A percentile compares a stretch with the other conserved stretches of the same genome.
These are phyloP conservation scores for Mitragyna speciosa DNA, from an alignment of 257 asterid genomes.

Conservation along the genomic window DNA sequence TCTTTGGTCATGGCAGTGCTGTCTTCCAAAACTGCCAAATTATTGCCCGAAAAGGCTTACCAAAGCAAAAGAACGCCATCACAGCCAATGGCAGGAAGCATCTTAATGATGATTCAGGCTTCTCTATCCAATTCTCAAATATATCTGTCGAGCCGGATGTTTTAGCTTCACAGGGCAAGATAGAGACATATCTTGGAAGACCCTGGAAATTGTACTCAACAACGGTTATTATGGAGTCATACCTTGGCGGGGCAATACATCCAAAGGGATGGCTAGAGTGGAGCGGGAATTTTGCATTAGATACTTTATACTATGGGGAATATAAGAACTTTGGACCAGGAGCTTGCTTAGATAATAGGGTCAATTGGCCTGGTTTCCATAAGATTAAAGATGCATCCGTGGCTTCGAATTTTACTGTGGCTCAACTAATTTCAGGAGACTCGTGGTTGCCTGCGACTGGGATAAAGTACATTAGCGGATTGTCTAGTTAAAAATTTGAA, in stretches of 20 bases:
- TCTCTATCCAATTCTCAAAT: conserved; percentile 57
- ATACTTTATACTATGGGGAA: conserved; percentile 49
- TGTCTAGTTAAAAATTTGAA: not conserved
- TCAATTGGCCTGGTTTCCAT: conserved; percentile 57
- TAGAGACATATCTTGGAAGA: conserved; percentile 46
- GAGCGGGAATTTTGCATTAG: conserved; percentile 41
- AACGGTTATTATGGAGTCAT: conserved; percentile 49
- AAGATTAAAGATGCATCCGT: conserved; percentile 29
- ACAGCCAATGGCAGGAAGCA: conserved; percentile 64
- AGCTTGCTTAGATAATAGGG: conserved; percentile 36
- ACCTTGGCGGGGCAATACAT: conserved; percentile 38
- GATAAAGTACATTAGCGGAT: conserved; percentile 40
- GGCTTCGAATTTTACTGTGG: conserved; percentile 40
- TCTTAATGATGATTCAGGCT: conserved; percentile 43
- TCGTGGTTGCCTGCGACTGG: conserved; percentile 64
- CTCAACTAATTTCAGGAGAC: conserved; percentile 45
- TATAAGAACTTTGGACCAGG: conserved; percentile 56
- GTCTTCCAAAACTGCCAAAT: conserved; percentile 66
- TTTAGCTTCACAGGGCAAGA: conserved; percentile 24
- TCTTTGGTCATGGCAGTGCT: conserved; percentile 57
- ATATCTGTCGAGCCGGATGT: conserved; percentile 40
- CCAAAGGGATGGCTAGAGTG: conserved; percentile 62
- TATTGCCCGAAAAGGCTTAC: conserved; percentile 50
- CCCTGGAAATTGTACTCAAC: conserved; percentile 57
- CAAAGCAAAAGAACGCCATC: conserved; percentile 58